phyloP scores from a whole-genome alignment of 2,329 filamentous ascomycete species.

The Xylaria sp. region DNA sequence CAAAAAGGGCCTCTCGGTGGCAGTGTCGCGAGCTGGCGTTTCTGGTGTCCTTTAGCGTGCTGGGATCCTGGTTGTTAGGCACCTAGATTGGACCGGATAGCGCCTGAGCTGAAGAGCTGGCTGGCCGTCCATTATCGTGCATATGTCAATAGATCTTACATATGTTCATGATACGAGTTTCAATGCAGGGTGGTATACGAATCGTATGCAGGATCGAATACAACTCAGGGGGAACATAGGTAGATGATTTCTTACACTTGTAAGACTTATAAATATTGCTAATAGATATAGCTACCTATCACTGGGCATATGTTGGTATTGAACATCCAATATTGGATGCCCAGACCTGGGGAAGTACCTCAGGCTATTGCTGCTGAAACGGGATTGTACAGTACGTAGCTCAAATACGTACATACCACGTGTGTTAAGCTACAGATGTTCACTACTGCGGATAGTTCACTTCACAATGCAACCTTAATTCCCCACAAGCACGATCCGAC shows the following conservation, averaged over 20 bases:
- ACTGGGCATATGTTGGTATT: background rate
- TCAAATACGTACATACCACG: background rate
- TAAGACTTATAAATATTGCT: too few relatives aligned
- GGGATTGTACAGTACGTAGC: background rate
- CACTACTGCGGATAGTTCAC: background rate
- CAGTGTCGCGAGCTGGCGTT: constrained; percentile 24
- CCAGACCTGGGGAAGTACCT: background rate
- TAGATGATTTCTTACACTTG: background rate
- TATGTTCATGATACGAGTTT: background rate
- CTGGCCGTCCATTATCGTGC: background rate
- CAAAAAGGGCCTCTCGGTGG: constrained; percentile 21
- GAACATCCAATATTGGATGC: background rate
- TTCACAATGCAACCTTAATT: background rate
- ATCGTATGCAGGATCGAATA: background rate
- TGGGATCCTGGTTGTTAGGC: constrained; percentile 19
- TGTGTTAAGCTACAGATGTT: background rate
- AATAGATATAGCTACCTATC: too few relatives aligned
- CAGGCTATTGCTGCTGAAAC: background rate
- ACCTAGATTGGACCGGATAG: constrained; percentile 13
- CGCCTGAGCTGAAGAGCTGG: background rate
- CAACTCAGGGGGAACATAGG: background rate
- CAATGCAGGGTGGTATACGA: background rate
- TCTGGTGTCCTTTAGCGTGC: background rate
- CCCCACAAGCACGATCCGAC: background rate
- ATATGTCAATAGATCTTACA: background rate